Percentiles rank a stretch among this genome's conserved stretches.
phyloP scores from a whole-genome alignment of 441 rosid species.

The Brassica balearica region DNA sequence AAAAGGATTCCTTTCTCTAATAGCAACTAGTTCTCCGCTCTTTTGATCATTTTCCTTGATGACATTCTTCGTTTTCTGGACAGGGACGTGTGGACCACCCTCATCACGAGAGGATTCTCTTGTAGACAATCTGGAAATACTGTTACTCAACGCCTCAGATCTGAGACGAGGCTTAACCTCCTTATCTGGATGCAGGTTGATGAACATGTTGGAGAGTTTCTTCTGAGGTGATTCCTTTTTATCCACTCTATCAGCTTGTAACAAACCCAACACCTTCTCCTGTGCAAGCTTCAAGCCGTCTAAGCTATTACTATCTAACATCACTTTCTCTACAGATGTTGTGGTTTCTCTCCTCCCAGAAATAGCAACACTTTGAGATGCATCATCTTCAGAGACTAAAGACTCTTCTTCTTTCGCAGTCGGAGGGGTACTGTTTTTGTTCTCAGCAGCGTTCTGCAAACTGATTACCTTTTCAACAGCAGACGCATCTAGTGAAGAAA shows the following conservation, averaged over 20 bases:
- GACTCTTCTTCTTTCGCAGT: slow-evolving; percentile 12
- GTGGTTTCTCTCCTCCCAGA: slow-evolving; percentile 13
- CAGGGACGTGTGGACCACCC: background rate
- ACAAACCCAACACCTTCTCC: slow-evolving; percentile 14
- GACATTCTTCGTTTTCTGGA: background rate
- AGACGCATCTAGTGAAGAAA: slow-evolving; percentile 13
- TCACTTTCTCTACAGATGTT: background rate
- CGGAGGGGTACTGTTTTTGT: background rate
- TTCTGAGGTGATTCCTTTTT: background rate
- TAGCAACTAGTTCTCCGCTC: slow-evolving; percentile 3
- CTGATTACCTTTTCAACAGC: slow-evolving; percentile 1
- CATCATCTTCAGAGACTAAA: slow-evolving; percentile 13
- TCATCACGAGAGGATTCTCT: slow-evolving; percentile 1
- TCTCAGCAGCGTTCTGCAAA: background rate
- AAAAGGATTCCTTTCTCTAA: slow-evolving; percentile 11
- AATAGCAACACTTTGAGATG: slow-evolving; percentile 9
- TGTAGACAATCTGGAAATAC: background rate
- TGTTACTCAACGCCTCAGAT: slow-evolving; percentile 27
- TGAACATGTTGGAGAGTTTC: slow-evolving; percentile 12
- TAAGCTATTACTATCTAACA: slow-evolving; percentile 16
- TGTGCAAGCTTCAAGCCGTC: background rate
- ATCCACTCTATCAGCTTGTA: slow-evolving; percentile 7
- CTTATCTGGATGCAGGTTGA: slow-evolving; percentile 5
- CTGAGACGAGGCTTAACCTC: slow-evolving; percentile 14
- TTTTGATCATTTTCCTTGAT: slow-evolving; percentile 6